Percentiles rank a stretch among this genome's conserved stretches.
phyloP scores from a whole-genome alignment of 108 stramenopile genomes.

The Nitzschia sp. region DNA sequence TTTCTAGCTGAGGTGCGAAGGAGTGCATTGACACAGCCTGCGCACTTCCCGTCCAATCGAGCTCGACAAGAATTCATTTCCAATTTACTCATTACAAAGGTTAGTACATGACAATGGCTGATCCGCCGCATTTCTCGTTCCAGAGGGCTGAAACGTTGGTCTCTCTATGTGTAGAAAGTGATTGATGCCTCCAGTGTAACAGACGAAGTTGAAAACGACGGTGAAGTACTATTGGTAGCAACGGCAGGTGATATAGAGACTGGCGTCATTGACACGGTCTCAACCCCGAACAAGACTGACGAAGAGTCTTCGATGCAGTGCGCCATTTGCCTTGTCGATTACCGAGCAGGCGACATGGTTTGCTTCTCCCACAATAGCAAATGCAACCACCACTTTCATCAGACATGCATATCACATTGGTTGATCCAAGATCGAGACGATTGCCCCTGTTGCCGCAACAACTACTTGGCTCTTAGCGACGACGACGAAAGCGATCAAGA shows the following conservation, averaged over 20 bases:
- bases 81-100: conserved; percentile 4
- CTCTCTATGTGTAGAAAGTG: too few species aligned
- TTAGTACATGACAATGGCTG: neutral
- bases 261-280: too few species aligned
- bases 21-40: neutral
- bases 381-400: conserved; percentile 45
- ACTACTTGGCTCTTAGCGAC: conserved; percentile 29
- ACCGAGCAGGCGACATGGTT: conserved; percentile 31
- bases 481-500: conserved; percentile 12
- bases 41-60: neutral
- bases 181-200: too few species aligned
- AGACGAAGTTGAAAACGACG: too few species aligned
- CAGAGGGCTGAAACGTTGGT: too few species aligned
- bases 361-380: conserved; percentile 37
- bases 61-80: conserved; percentile 4
- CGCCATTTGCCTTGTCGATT: conserved; percentile 38
- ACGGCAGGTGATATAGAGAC: too few species aligned
- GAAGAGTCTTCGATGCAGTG: too few species aligned
- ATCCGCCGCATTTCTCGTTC: too few species aligned
- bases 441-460: conserved; percentile 38
- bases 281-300: too few species aligned
- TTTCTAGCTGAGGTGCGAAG: neutral
- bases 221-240: too few species aligned
- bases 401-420: conserved; percentile 33
- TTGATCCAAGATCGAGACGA: conserved; percentile 28